Evolutionary conservation across 768 basidiomycete genomes (phyloP), one percentile per base, ranked within the genome.

Genomic region (Auricularia cornea): DNA sequence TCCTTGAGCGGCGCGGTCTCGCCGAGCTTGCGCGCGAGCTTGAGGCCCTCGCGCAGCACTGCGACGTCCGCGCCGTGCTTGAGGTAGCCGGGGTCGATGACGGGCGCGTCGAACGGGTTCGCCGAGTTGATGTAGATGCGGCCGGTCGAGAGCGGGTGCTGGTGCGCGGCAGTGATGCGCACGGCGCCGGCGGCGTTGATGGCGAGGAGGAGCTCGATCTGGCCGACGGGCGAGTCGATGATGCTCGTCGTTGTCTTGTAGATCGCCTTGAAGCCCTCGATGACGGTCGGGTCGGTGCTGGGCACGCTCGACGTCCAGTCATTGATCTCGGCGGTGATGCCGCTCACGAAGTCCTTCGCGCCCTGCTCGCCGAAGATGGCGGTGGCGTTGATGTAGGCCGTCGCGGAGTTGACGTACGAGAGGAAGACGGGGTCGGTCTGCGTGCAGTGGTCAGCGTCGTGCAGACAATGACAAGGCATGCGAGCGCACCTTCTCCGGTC

Each of bases 81-180:
- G 60, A 87, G 80, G 73, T 89, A 89, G 64, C 80, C 74, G 3
- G 88, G 88, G 72, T 90, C 84, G 70, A 90, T 84, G 54, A 80
- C 70, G 3, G 86, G 86, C 28, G 75, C 67, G 63, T 83, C 81
- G 73, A 89, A 90, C 2, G 84, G 75, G 63, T 82, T 80, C 18
- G 79, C 75, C 3, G 83, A 81, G 69, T 79, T 85, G 74, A 89
- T 84, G 64, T 81, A 82, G 30, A 89, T 69, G 5, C 78, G 79
- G 20, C 88, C 89, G 59, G 83, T 80, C 40, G 81, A 86, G 70
- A 84, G 77, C 2, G 86, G 84, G 67, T 84, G 84, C 70, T 89
- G 88, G 14, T 87, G 70, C 0, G 84, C 88, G 8, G 83, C 82
- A 69, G 90, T 88, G 61, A 90, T 78, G 4, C 78, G 77, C 56